These are phyloP conservation scores for Neoboletus subvelutipes DNA, from an alignment of 768 basidiomycete genomes.

Conservation along the genomic window DNA sequence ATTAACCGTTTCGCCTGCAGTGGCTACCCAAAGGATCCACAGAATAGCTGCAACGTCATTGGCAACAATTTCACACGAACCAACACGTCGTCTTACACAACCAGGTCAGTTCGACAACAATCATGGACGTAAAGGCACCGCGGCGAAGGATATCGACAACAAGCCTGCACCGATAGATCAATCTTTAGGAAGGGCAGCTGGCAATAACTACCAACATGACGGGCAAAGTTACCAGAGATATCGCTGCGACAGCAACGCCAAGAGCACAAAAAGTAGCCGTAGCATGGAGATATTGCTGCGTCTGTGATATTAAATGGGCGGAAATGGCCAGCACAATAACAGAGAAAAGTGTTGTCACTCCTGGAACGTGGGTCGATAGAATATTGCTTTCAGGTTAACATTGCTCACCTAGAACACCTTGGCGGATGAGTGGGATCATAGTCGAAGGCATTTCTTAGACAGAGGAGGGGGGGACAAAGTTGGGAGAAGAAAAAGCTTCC, in stretches of 20 bases:
- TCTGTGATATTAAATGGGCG: constrained; percentile 28
- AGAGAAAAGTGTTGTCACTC: constrained; percentile 22
- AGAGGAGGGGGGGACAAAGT: background rate
- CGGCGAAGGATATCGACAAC: constrained; percentile 35
- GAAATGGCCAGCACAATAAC: constrained; percentile 33
- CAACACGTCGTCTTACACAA: constrained; percentile 29
- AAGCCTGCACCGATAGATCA: constrained; percentile 27
- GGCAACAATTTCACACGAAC: background rate
- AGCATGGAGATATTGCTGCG: background rate
- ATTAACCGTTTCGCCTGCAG: constrained; percentile 30
- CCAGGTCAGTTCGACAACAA: constrained; percentile 38
- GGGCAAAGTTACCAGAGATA: constrained; percentile 32
- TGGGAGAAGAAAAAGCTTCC: background rate
- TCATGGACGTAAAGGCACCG: constrained; percentile 40
- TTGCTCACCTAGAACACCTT: constrained; percentile 22
- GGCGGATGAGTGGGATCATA: constrained; percentile 16
- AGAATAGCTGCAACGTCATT: constrained; percentile 28
- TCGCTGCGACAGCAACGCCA: constrained; percentile 25
- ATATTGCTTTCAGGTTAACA: background rate
- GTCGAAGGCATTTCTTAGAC: background rate
- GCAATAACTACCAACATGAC: constrained; percentile 23
- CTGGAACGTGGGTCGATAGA: constrained; percentile 13
- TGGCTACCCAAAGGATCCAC: constrained; percentile 41
- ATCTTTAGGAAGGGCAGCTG: background rate
- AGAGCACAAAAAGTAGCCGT: constrained; percentile 29